Base-by-base conservation (phyloP, 1,284 basidiomycete genomes). In the Apiotrichum porosum region DNA sequence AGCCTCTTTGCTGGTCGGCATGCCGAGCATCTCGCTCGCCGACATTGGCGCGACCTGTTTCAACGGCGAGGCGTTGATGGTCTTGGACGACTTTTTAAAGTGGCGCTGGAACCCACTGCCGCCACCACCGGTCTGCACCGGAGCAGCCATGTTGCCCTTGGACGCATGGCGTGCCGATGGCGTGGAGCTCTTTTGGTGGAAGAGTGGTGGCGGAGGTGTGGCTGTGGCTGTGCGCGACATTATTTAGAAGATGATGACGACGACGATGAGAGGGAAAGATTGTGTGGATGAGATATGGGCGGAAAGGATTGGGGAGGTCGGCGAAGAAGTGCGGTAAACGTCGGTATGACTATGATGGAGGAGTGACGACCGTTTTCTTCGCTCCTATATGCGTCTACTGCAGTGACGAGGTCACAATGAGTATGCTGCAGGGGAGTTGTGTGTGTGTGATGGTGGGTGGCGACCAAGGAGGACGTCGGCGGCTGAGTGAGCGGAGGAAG, bases 321-420 rank as follows among this genome's bases (percentile, higher is more conserved):
- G 64, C 68, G 66, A 67, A 68, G 67, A 67, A 69, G 67, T 69
- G 56, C 67, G 67, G 64, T 52, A 23, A n/a, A 49, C 54, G 58
- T 54, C 55, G 62, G 57, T 58, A 67, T 65, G 65, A 37, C 61
- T 66, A 61, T 61, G 63, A 63, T 54, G 59, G 22, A 12, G 41
- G 40, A 30, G 30, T 52, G 54, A 49, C 58, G 49, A 51, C 66
- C 65, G 66, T 68, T 69, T 68, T 65, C 64, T 69, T 63, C 64
- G 67, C 65, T 51, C 67, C 67, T 65, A 28, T 47, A 28, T 36
- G 32, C 30, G 32, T 18, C 19, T 40, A 47, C 35, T 47, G 32
- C 19, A 37, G 30, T 22, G 28, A 30, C 39, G n/a, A 22, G 15
- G 35, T 31, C 26, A 28, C 26, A 12, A 12, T 28, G 26, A 28